These are phyloP conservation scores for Lachancea sp. DNA, from an alignment of 805 yeast genomes.

Conservation along the genomic window DNA sequence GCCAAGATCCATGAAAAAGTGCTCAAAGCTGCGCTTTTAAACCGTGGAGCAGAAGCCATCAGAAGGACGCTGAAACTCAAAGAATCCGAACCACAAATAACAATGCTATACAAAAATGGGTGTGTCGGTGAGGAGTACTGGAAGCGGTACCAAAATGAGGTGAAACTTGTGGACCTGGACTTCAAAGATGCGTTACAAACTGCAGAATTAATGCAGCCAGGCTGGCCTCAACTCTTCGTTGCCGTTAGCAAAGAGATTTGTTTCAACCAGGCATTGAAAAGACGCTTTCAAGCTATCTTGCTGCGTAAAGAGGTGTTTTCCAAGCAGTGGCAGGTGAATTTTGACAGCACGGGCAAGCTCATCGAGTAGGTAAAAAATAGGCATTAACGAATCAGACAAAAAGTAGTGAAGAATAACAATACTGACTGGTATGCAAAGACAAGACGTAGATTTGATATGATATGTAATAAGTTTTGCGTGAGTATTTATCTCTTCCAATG, in stretches of 20 bases:
- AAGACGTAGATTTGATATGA: too few relatives aligned
- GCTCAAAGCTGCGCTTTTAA: conserved; percentile 57
- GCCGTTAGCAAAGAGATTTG: conserved; percentile 83
- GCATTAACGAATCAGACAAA: too few relatives aligned
- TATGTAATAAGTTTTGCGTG: too few relatives aligned
- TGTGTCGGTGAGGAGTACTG: conserved; percentile 85
- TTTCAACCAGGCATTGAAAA: conserved; percentile 83
- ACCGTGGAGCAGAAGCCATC: conserved; percentile 81
- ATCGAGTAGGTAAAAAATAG: conserved; percentile 5
- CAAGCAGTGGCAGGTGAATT: conserved; percentile 28
- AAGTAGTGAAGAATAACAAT: too few relatives aligned
- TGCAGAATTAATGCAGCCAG: conserved; percentile 64
- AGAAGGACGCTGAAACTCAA: conserved; percentile 76
- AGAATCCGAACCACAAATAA: conserved; percentile 67
- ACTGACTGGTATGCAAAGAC: too few relatives aligned
- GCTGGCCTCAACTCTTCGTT: conserved; percentile 74
- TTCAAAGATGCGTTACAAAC: conserved; percentile 68
- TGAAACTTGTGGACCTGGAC: conserved; percentile 75
- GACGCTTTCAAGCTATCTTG: conserved; percentile 47
- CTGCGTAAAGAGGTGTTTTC: conserved; percentile 34
- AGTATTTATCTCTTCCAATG: too few relatives aligned
- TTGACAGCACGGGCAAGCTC: conserved; percentile 28
- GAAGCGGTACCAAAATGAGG: conserved; percentile 72
- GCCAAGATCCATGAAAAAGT: conserved; percentile 72
- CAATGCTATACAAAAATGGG: conserved; percentile 74